Percentiles rank a stretch among this genome's conserved stretches.
Evolutionary conservation across 2,329 filamentous ascomycete genomes (phyloP).

Genomic region (Cadophora sp.): DNA sequence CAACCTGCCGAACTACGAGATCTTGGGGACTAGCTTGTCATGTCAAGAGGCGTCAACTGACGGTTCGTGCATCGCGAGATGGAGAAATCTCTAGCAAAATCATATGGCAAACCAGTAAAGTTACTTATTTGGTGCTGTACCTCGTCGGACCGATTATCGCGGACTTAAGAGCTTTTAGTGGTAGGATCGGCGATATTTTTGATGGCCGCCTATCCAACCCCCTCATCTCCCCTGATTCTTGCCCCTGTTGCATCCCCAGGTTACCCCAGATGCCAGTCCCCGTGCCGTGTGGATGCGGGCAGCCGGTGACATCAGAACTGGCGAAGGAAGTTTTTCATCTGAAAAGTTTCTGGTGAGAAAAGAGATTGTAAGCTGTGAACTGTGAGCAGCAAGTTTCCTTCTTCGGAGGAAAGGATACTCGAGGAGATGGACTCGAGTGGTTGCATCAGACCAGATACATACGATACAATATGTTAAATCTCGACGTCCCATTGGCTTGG

Average conservation of each 20-base stretch:
- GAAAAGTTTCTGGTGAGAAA: constrained; percentile 21
- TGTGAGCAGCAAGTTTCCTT: neutral
- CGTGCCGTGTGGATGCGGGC: neutral
- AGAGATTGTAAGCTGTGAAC: neutral
- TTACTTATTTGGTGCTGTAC: too few relatives aligned
- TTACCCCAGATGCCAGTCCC: constrained; percentile 17
- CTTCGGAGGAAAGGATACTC: neutral
- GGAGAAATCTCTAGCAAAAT: neutral
- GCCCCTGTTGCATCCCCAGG: constrained; percentile 13
- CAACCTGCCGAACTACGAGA: constrained; percentile 14
- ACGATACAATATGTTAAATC: constrained; percentile 11
- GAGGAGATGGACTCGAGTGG: neutral
- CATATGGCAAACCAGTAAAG: neutral
- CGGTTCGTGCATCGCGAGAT: constrained; percentile 8
- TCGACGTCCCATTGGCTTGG: too few relatives aligned
- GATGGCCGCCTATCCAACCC: neutral
- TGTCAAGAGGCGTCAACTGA: constrained; percentile 15
- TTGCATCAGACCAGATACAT: neutral
- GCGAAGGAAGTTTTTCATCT: constrained; percentile 20
- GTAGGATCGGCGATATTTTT: neutral
- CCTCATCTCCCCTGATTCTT: neutral
- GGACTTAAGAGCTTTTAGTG: too few relatives aligned
- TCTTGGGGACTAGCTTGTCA: constrained; percentile 6
- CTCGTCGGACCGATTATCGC: constrained; percentile 22
- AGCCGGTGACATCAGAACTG: constrained; percentile 23